These are phyloP conservation scores for Ilyonectria destructans DNA, from an alignment of 2,329 filamentous ascomycete genomes.

Conservation along the genomic window DNA sequence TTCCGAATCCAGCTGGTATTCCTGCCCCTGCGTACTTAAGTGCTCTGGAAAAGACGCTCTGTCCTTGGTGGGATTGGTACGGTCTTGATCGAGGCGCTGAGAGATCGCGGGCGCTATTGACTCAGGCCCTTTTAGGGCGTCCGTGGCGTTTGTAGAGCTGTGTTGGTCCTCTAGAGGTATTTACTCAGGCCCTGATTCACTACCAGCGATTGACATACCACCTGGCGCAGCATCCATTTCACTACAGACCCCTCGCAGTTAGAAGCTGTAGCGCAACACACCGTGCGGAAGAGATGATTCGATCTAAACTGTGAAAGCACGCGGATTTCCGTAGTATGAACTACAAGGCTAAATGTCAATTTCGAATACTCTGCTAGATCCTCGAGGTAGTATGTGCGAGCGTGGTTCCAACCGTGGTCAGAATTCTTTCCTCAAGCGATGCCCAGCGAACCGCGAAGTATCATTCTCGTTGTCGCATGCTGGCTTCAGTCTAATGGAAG, in stretches of 20 bases:
- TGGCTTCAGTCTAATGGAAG: neutral
- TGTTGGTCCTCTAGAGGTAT: no score
- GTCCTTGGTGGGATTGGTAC: no score
- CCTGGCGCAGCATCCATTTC: no score
- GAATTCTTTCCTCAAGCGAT: neutral
- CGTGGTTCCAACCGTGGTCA: neutral
- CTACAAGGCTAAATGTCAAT: neutral
- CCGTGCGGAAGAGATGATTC: neutral
- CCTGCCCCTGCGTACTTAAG: no score
- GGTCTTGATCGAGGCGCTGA: no score
- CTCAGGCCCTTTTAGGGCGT: no score
- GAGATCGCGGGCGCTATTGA: no score
- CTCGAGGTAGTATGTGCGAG: neutral
- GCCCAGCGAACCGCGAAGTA: neutral
- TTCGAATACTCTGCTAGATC: neutral
- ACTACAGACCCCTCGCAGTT: neutral
- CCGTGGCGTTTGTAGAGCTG: no score
- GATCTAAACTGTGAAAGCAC: neutral
- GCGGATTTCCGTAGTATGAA: neutral
- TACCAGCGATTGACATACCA: no score
- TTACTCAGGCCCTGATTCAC: no score
- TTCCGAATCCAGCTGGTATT: no score
- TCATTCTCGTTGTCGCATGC: neutral
- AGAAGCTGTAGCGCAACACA: neutral
- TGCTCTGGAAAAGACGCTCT: no score